Conservation (phyloP, 2,329 filamentous ascomycete species). For the Xenosphaeropsis pyriputrescens region DNA sequence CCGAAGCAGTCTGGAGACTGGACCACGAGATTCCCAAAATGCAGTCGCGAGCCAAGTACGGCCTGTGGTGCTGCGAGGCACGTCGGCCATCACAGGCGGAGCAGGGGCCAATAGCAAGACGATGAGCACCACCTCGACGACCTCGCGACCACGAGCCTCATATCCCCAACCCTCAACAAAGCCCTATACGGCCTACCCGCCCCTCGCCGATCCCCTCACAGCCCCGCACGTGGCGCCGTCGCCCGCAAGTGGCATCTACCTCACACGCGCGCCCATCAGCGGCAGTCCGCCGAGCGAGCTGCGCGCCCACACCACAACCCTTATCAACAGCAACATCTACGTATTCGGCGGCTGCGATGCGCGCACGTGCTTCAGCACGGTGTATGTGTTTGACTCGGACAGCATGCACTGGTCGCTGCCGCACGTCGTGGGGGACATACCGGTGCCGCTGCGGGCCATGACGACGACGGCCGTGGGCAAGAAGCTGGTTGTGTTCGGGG, state of each 20-base stretch:
- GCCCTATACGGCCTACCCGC: slow-evolving; percentile 34
- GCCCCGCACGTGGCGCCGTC: slow-evolving; percentile 46
- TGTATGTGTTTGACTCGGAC: slow-evolving; percentile 56
- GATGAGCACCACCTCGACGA: not conserved
- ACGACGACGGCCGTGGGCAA: slow-evolving; percentile 58
- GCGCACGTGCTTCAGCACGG: slow-evolving; percentile 51
- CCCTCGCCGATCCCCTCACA: slow-evolving; percentile 38
- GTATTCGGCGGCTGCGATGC: slow-evolving; percentile 57
- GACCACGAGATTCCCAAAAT: not conserved
- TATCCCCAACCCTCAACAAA: slow-evolving; percentile 11
- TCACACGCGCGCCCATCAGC: slow-evolving; percentile 50
- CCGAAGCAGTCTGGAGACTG: not conserved
- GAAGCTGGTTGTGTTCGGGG: slow-evolving; percentile 56
- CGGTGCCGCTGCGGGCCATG: slow-evolving; percentile 53
- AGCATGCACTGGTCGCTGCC: slow-evolving; percentile 55
- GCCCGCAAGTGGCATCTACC: slow-evolving; percentile 59
- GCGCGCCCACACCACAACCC: slow-evolving; percentile 51
- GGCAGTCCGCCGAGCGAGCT: slow-evolving; percentile 44
- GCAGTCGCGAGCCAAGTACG: not conserved
- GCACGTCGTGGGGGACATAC: slow-evolving; percentile 48
- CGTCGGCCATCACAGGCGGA: slow-evolving; percentile 29
- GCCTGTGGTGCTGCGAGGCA: not conserved
- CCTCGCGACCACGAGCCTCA: slow-evolving; percentile 2
- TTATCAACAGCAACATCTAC: slow-evolving; percentile 52
- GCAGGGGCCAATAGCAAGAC: slow-evolving; percentile 6